These are phyloP conservation scores for Phytophthora constricta DNA, from an alignment of 352 stramenopile species.

Conservation along the genomic window DNA sequence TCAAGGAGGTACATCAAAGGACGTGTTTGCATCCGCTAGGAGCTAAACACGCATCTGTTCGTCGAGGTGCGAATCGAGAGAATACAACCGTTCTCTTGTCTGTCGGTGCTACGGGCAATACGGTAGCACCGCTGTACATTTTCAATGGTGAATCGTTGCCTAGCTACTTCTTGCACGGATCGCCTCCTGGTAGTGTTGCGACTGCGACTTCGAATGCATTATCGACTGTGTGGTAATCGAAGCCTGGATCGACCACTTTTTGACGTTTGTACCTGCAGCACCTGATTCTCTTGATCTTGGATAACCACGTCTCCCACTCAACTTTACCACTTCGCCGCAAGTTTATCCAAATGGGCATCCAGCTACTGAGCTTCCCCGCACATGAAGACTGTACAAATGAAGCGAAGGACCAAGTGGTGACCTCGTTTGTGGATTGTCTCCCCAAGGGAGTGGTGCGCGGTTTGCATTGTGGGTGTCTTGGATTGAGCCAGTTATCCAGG, in stretches of 20 bases:
- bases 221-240: background rate
- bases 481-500: too few species aligned
- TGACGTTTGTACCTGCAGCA: background rate
- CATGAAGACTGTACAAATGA: too few species aligned
- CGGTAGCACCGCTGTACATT: background rate
- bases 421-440: too few species aligned
- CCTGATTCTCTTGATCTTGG: background rate
- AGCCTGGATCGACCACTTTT: background rate
- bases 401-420: too few species aligned
- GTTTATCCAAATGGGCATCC: background rate
- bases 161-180: background rate
- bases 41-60: background rate
- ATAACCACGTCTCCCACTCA: background rate
- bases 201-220: background rate
- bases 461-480: too few species aligned
- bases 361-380: too few species aligned
- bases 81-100: background rate
- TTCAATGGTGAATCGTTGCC: background rate
- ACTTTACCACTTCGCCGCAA: background rate
- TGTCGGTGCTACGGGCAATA: background rate
- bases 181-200: background rate
- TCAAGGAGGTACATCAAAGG: background rate
- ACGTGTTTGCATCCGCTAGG: background rate
- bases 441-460: too few species aligned
- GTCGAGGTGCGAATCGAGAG: background rate